Percentiles rank a stretch among this genome's conserved stretches.
These are phyloP conservation scores for Calonectria crousiana DNA, from an alignment of 2,329 filamentous ascomycete genomes.

Conservation along the genomic window DNA sequence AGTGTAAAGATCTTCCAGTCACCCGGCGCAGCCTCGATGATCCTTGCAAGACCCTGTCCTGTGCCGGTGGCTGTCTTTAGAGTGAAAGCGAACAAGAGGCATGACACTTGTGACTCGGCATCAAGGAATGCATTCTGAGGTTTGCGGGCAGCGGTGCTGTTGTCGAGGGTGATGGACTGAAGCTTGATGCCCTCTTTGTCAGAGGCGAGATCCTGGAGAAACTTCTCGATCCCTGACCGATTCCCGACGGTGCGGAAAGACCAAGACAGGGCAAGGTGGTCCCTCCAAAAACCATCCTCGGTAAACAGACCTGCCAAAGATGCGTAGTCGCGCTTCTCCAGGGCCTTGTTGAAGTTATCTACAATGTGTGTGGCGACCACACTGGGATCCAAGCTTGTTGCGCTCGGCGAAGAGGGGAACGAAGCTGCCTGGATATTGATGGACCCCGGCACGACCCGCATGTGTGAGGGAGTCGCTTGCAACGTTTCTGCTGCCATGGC, in stretches of 20 bases:
- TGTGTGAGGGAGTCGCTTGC: conserved; percentile 14
- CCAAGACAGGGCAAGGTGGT: conserved; percentile 69
- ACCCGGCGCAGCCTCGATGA: conserved; percentile 56
- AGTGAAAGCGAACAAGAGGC: conserved; percentile 68
- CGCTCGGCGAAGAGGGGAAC: conserved; percentile 6
- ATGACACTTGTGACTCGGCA: conserved; percentile 57
- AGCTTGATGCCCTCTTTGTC: conserved; percentile 51
- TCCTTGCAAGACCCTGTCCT: conserved; percentile 68
- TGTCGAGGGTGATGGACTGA: conserved; percentile 55
- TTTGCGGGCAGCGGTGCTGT: conserved; percentile 55
- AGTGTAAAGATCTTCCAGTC: conserved; percentile 74
- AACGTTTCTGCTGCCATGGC: background rate
- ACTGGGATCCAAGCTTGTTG: background rate
- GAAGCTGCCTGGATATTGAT: conserved; percentile 14
- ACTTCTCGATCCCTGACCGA: conserved; percentile 51
- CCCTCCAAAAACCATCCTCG: conserved; percentile 67
- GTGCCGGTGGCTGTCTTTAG: conserved; percentile 65
- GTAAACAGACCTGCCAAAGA: conserved; percentile 46
- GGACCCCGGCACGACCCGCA: conserved; percentile 21
- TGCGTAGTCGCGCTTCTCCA: conserved; percentile 51
- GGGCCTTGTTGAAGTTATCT: conserved; percentile 53
- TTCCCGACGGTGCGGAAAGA: conserved; percentile 64
- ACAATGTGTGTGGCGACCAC: conserved; percentile 35
- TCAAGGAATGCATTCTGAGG: conserved; percentile 63
- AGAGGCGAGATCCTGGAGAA: conserved; percentile 45